Evolutionary conservation across 805 yeast species (phyloP), one percentile per base, ranked within the genome.

Genomic region (Suhomyces vadensis): DNA sequence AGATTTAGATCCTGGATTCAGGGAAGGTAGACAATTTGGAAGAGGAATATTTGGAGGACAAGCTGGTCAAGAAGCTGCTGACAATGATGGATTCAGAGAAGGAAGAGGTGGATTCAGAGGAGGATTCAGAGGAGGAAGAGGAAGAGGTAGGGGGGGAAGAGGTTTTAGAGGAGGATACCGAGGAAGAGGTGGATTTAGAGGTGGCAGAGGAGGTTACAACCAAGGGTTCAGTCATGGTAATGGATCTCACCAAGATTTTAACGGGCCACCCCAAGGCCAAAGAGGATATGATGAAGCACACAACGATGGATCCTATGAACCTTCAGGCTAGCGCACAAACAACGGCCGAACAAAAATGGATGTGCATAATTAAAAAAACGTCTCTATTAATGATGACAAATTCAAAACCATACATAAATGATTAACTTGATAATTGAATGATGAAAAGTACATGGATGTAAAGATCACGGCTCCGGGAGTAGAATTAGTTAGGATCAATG

Each of bases 1-100:
- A 39, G 99, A 94, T 67, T 73, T 95, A 55, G 99, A 94, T 60
- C 97, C 97, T 0, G 99, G 99, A 0, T 94, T 92, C 61, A 81
- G 78, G 50, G 97, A 92, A 55, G 99, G 99, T 1, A 75, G 99
- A 52, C 98, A 94, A 61, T 94, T 83, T 60, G 99, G 99, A 16
- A 77, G 99, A 57, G 98, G 98, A 37, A 75, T 78, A 11, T 82
- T 80, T 49, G 99, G 99, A 45, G 98, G 97, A 2, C 99, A 94
- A 62, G 90, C 84, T 1, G 71, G 85, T 40, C 91, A 85, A 57
- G 96, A 88, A 61, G 56, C 56, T 6, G 51, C 58, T 7, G 57
- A 51, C 6, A 43, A 37, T 11, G 39, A 31, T 17, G 63, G 62
- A 6, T 57, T 51, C 38, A 52, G 67, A 49, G 61, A 63, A 11